Base-by-base conservation (phyloP, 768 basidiomycete species). In the Tulasnella sp. region DNA sequence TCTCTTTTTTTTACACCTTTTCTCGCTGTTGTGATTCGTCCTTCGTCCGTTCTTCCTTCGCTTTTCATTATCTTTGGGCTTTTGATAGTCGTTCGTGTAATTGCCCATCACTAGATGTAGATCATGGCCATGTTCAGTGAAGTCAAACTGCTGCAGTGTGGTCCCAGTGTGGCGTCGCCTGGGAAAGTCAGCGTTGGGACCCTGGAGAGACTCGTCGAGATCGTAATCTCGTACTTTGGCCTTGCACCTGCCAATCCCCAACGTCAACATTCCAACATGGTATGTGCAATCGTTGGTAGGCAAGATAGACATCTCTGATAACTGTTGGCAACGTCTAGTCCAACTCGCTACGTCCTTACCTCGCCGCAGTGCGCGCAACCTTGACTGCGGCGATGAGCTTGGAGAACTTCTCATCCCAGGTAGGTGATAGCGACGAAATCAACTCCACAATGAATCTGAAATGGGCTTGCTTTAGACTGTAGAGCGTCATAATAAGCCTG, bases 371-470 rank as follows among this genome's bases (percentile, higher is more conserved):
- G 78, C 89, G 98, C 82, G 95, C 95, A 8, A 98, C 98, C 34
- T 88, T 99, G 74, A 99, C 97, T n/a, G 97, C 98, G 40, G 97
- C 98, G 3, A 88, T 99, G 82, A 98, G 97, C 1, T 88, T 99
- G 81, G 96, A 99, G 88, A 95, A 97, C 89, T 99, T 99, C 88
- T 91, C 96, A 74, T 99, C 97, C 16, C 97, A 99, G 90, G 94
- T 95, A 85, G 83, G 84, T 4, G 77, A 79, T 80, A 80, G 74
- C 56, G 77, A 78, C 77, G 40, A 82, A 71, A 74, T 81, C 48
- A 36, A 18, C 10, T 27, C 24, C 18, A 56, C 14, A 1, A 14
- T 36, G 19, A 34, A 18, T 27, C 68, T 62, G 12, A 48, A 36
- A 36, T 42, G 9, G 6, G 34, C n/a, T 10, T 40, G 36, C 38